Percentiles rank a stretch among this genome's conserved stretches.
Evolutionary conservation across 148 eudicot genomes (phyloP).

Genomic region (Silene latifolia): DNA sequence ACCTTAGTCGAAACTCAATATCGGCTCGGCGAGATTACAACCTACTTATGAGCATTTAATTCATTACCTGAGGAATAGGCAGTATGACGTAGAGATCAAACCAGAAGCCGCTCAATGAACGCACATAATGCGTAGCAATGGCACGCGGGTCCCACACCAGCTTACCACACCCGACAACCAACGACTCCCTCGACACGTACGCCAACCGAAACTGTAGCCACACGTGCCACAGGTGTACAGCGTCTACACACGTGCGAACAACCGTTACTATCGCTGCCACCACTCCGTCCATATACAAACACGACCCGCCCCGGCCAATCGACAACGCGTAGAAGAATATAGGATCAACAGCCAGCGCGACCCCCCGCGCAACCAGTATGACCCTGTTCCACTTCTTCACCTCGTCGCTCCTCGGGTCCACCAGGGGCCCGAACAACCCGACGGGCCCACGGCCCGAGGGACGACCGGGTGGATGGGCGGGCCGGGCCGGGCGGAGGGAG

Average conservation of each 20-base stretch:
- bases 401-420: slow-evolving; percentile 73
- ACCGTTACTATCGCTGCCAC: slow-evolving; percentile 56
- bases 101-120: slow-evolving; percentile 83
- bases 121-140: slow-evolving; percentile 57
- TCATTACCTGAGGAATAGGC: slow-evolving; percentile 98
- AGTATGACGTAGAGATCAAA: slow-evolving; percentile 80
- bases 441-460: not conserved
- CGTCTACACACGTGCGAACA: slow-evolving; percentile 64
- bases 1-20: no score
- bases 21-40: no score
- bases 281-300: slow-evolving; percentile 72
- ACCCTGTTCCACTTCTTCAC: slow-evolving; percentile 70
- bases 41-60: no score
- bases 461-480: not conserved
- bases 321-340: slow-evolving; percentile 82
- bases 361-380: slow-evolving; percentile 63
- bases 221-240: slow-evolving; percentile 66
- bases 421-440: slow-evolving; percentile 35
- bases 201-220: slow-evolving; percentile 90
- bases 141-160: slow-evolving; percentile 93
- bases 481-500: slow-evolving; percentile 36
- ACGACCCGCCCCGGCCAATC: slow-evolving; percentile 64
- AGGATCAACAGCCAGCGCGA: slow-evolving; percentile 84
- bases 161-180: slow-evolving; percentile 93
- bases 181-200: slow-evolving; percentile 79